A percentile compares a stretch with the other conserved stretches of the same genome.
Evolutionary conservation across 2,329 filamentous ascomycete genomes (phyloP).

Genomic region (Sclerotinia trifoliorum): DNA sequence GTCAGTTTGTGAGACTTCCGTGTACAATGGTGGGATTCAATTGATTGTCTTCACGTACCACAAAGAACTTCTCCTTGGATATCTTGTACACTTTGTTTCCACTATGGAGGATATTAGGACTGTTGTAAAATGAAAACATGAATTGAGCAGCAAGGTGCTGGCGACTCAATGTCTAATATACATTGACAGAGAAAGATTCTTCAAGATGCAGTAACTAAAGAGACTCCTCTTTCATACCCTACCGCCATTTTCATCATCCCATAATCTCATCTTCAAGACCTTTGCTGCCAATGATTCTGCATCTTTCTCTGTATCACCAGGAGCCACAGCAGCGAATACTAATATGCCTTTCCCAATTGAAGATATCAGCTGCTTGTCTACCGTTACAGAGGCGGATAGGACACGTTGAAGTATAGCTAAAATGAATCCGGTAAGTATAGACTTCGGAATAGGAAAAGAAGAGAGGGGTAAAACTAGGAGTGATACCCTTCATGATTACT

Average conservation of each 20-base stretch:
- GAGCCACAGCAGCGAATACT: slow-evolving; percentile 87
- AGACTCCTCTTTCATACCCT: slow-evolving; percentile 31
- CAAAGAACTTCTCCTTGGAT: slow-evolving; percentile 92
- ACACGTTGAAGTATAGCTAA: slow-evolving; percentile 90
- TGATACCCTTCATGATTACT: slow-evolving; percentile 42
- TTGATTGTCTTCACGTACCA: slow-evolving; percentile 53
- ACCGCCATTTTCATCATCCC: slow-evolving; percentile 52
- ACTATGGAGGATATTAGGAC: slow-evolving; percentile 51
- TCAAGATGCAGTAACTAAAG: neutral
- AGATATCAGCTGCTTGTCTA: slow-evolving; percentile 86
- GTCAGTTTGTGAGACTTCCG: neutral
- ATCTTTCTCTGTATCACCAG: slow-evolving; percentile 87
- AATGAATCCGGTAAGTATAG: slow-evolving; percentile 25
- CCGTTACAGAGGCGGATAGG: slow-evolving; percentile 90
- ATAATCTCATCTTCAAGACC: slow-evolving; percentile 84
- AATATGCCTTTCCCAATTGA: slow-evolving; percentile 87
- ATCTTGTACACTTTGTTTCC: slow-evolving; percentile 87
- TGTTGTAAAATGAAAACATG: neutral
- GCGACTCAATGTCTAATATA: neutral
- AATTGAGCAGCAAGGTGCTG: neutral
- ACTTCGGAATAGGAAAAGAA: slow-evolving; percentile 21
- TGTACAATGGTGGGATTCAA: neutral
- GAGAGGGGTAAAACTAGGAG: neutral
- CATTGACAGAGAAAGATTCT: neutral
- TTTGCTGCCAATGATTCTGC: slow-evolving; percentile 80